These are phyloP conservation scores for Rubia yunnanensis DNA, from an alignment of 257 asterid species.

Conservation along the genomic window DNA sequence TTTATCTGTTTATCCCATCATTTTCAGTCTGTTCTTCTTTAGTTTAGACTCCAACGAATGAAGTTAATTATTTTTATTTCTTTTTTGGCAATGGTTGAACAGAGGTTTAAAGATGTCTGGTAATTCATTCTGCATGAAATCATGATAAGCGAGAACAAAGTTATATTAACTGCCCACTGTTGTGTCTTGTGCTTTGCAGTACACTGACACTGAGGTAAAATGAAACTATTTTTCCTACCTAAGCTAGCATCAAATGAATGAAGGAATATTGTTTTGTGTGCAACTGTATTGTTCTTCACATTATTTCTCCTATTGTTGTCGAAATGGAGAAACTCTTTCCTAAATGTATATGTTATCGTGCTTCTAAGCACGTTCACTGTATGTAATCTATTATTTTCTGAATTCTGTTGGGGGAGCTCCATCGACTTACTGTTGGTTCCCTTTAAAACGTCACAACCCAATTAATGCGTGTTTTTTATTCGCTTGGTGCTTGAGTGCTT, in stretches of 20 bases:
- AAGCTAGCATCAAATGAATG: background rate
- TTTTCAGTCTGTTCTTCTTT: background rate
- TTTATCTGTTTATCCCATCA: background rate
- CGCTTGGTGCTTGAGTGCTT: background rate
- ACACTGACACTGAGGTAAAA: background rate
- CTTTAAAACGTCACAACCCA: background rate
- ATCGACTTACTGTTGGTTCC: background rate
- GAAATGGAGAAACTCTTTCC: background rate
- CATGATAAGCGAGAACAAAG: background rate
- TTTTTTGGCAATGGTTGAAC: background rate
- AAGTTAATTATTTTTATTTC: background rate
- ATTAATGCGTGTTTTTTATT: background rate
- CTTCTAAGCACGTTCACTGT: background rate
- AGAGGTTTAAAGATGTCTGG: background rate
- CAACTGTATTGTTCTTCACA: background rate
- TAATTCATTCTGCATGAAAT: background rate
- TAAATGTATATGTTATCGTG: background rate
- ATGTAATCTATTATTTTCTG: background rate
- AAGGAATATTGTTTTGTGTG: background rate
- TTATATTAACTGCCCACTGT: background rate
- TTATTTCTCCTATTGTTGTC: background rate
- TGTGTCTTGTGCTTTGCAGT: background rate
- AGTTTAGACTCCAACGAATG: background rate
- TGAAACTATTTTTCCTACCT: background rate
- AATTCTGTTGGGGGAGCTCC: too few species aligned